Percentiles rank a stretch among this genome's conserved stretches.
These are phyloP conservation scores for Daphne laureola DNA, from an alignment of 441 rosid species.

Conservation along the genomic window DNA sequence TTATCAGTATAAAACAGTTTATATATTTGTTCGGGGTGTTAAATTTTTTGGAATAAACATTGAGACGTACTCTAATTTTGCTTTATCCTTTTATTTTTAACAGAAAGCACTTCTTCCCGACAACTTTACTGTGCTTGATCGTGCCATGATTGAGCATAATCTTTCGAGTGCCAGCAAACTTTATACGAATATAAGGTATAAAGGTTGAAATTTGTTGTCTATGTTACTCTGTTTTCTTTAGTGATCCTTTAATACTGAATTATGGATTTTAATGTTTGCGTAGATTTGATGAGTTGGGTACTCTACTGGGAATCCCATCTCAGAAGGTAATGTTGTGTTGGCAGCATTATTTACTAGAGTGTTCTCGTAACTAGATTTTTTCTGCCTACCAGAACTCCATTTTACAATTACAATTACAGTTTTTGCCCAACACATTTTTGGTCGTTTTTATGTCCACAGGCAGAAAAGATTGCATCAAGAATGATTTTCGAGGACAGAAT, in stretches of 20 bases:
- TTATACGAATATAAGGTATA: constrained; percentile 82
- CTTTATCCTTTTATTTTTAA: constrained; percentile 16
- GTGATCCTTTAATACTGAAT: constrained; percentile 3
- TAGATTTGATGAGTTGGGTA: constrained; percentile 95
- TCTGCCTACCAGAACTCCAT: not conserved
- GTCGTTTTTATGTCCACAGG: constrained; percentile 34
- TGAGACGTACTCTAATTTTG: constrained; percentile 4
- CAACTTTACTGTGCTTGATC: constrained; percentile 91
- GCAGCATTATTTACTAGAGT: no score
- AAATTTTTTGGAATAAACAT: constrained; percentile 9
- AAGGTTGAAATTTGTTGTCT: constrained; percentile 16
- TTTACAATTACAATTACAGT: not conserved
- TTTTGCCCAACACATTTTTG: no score
- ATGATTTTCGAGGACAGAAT: constrained; percentile 97
- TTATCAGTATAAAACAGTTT: constrained; percentile 13
- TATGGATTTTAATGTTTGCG: constrained; percentile 12
- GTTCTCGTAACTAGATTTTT: no score
- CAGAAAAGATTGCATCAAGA: constrained; percentile 98
- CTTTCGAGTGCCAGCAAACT: constrained; percentile 97
- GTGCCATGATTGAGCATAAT: constrained; percentile 98
- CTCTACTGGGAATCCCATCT: constrained; percentile 91
- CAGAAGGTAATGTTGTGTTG: constrained; percentile 45
- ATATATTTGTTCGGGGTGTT: constrained; percentile 8
- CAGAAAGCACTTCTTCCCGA: constrained; percentile 96
- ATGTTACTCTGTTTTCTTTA: constrained; percentile 5